These are phyloP conservation scores for Blastobotrys attinorum DNA, from an alignment of 805 yeast species.

Conservation along the genomic window DNA sequence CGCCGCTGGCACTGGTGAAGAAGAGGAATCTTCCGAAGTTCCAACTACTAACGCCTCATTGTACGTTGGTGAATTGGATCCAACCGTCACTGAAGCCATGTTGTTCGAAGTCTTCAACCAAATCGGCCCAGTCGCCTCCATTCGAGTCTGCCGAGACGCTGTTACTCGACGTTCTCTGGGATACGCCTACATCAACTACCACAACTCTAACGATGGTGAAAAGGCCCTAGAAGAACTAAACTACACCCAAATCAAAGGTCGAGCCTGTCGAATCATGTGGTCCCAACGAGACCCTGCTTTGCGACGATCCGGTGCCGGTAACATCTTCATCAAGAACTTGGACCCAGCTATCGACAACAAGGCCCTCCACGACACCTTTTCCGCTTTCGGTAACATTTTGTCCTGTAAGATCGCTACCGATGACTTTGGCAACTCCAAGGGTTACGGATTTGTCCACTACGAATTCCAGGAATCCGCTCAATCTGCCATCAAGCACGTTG, in stretches of 20 bases:
- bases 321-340: slow-evolving; percentile 95
- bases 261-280: slow-evolving; percentile 99
- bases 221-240: slow-evolving; percentile 91
- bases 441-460: slow-evolving; percentile 97
- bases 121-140: slow-evolving; percentile 90
- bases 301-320: slow-evolving; percentile 93
- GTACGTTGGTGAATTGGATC: slow-evolving; percentile 96
- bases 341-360: slow-evolving; percentile 98
- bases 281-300: slow-evolving; percentile 96
- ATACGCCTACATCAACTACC: slow-evolving; percentile 96
- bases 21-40: slow-evolving; percentile 18
- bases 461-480: slow-evolving; percentile 87
- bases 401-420: slow-evolving; percentile 97
- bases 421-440: slow-evolving; percentile 82
- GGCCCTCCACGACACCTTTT: slow-evolving; percentile 95
- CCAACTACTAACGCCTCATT: slow-evolving; percentile 66
- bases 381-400: slow-evolving; percentile 91
- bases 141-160: slow-evolving; percentile 98
- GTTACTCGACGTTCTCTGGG: slow-evolving; percentile 95
- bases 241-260: slow-evolving; percentile 89
- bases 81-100: slow-evolving; percentile 81
- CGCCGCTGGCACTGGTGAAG: slow-evolving; percentile 21
- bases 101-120: slow-evolving; percentile 92
- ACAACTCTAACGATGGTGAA: slow-evolving; percentile 81
- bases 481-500: slow-evolving; percentile 93